Conservation (phyloP, 2,329 filamentous ascomycete genomes). For the Stemphylium lycopersici region DNA sequence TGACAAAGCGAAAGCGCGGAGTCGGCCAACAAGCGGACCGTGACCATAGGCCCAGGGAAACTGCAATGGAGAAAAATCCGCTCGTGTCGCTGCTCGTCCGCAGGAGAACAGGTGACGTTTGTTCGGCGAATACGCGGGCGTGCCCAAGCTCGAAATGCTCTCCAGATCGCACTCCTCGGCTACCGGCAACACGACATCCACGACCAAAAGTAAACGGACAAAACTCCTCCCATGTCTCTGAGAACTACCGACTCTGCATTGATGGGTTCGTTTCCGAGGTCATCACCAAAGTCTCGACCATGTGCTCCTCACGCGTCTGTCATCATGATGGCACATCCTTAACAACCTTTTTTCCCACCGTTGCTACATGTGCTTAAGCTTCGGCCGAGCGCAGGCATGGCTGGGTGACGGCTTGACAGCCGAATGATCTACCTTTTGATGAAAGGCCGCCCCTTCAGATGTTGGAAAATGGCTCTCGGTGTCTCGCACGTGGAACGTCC, state of each 20-base stretch:
- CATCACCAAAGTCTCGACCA: conserved; percentile 21
- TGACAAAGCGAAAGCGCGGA: conserved; percentile 43
- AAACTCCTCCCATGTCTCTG: conserved; percentile 15
- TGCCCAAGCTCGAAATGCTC: conserved; percentile 10
- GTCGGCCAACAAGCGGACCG: conserved; percentile 40
- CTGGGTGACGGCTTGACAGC: conserved; percentile 6
- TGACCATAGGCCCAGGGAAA: conserved; percentile 22
- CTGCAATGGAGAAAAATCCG: conserved; percentile 17
- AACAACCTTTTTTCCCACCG: conserved; percentile 27
- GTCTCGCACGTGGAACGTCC: conserved; percentile 13
- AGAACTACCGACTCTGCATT: neutral
- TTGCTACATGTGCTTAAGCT: conserved; percentile 7
- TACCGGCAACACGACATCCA: conserved; percentile 27
- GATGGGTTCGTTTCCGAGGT: conserved; percentile 15
- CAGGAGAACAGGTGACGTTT: conserved; percentile 28
- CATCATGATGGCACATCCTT: conserved; percentile 7
- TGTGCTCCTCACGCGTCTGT: conserved; percentile 19
- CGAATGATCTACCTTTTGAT: conserved; percentile 19
- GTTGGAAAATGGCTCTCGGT: conserved; percentile 29
- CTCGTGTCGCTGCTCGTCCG: conserved; percentile 19
- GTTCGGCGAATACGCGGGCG: conserved; percentile 21
- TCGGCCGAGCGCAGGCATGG: conserved; percentile 30
- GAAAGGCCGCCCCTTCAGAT: conserved; percentile 9
- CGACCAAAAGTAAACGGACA: conserved; percentile 30
- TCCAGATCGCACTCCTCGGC: conserved; percentile 22